Conservation (phyloP, 1,284 basidiomycete genomes). For the Malassezia furfur region DNA sequence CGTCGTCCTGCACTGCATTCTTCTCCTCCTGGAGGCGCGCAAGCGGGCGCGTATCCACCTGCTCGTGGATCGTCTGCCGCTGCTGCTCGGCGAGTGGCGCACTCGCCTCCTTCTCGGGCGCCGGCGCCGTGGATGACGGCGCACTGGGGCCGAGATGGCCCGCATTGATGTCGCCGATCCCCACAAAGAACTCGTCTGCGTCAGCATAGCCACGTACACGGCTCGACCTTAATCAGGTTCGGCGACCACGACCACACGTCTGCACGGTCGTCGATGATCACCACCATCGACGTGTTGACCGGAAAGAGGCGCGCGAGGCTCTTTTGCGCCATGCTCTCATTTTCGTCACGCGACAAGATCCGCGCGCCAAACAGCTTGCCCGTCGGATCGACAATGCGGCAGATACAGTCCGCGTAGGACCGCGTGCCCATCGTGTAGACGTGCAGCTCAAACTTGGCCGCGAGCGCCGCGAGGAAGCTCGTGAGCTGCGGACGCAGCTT, state of each 20-base stretch:
- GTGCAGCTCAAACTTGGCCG: constrained; percentile 87
- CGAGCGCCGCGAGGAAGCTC: constrained; percentile 64
- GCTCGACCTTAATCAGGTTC: constrained; percentile 89
- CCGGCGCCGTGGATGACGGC: neutral
- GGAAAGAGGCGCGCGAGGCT: constrained; percentile 83
- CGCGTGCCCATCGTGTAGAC: constrained; percentile 99
- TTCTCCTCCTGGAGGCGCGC: constrained; percentile 53
- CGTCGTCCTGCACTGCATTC: constrained; percentile 19
- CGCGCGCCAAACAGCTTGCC: constrained; percentile 75
- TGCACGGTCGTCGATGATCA: constrained; percentile 93
- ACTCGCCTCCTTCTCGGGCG: neutral
- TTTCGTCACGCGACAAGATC: constrained; percentile 86
- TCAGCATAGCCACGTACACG: constrained; percentile 58
- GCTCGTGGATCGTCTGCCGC: constrained; percentile 58
- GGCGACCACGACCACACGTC: constrained; percentile 93
- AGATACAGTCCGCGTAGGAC: constrained; percentile 90
- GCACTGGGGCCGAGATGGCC: constrained; percentile 15
- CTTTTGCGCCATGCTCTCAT: constrained; percentile 69
- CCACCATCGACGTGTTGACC: constrained; percentile 88
- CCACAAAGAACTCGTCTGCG: constrained; percentile 88
- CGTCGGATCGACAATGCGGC: constrained; percentile 81
- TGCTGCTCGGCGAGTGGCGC: constrained; percentile 11
- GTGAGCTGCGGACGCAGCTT: constrained; percentile 80
- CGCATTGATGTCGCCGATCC: constrained; percentile 97
- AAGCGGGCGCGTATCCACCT: constrained; percentile 73